These are phyloP conservation scores for Apiotrichum veenhuisii DNA, from an alignment of 1,284 basidiomycete genomes.

Conservation along the genomic window DNA sequence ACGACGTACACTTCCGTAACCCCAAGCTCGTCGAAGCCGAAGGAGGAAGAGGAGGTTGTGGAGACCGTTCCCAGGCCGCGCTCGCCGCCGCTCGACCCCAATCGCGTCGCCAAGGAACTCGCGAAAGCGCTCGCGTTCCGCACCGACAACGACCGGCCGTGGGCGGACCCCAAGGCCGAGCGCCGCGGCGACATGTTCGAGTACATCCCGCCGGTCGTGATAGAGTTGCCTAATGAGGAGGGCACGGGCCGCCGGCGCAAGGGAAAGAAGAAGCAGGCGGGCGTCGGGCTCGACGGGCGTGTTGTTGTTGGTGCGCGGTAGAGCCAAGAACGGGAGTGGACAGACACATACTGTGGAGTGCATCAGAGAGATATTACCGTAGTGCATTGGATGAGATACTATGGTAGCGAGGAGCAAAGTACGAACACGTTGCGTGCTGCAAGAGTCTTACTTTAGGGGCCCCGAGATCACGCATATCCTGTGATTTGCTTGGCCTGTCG, in stretches of 20 bases:
- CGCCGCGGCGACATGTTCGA: slow-evolving; percentile 14
- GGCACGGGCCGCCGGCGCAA: slow-evolving; percentile 25
- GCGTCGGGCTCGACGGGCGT: slow-evolving; percentile 31
- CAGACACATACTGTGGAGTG: no score
- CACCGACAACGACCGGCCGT: slow-evolving; percentile 36
- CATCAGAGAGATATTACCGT: no score
- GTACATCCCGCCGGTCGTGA: slow-evolving; percentile 9
- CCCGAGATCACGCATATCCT: no score
- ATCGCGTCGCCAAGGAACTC: slow-evolving; percentile 31
- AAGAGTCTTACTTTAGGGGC: no score
- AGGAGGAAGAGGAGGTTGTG: slow-evolving; percentile 2
- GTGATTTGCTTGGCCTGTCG: no score
- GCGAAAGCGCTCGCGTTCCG: slow-evolving; percentile 29
- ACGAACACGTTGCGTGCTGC: no score
- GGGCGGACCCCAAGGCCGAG: slow-evolving; percentile 37
- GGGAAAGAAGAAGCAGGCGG: slow-evolving; percentile 24
- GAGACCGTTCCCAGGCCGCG: slow-evolving; percentile 31
- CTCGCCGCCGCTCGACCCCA: slow-evolving; percentile 28
- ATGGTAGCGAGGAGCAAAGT: no score
- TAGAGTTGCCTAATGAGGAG: slow-evolving; percentile 19
- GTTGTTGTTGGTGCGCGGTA: slow-evolving; percentile 32
- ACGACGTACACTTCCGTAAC: slow-evolving; percentile 25
- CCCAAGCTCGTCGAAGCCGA: slow-evolving; percentile 3
- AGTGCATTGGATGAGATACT: no score
- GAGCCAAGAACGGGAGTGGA: no score